phyloP scores from a whole-genome alignment of 2,329 filamentous ascomycete genomes.

The Truncatella angustata region DNA sequence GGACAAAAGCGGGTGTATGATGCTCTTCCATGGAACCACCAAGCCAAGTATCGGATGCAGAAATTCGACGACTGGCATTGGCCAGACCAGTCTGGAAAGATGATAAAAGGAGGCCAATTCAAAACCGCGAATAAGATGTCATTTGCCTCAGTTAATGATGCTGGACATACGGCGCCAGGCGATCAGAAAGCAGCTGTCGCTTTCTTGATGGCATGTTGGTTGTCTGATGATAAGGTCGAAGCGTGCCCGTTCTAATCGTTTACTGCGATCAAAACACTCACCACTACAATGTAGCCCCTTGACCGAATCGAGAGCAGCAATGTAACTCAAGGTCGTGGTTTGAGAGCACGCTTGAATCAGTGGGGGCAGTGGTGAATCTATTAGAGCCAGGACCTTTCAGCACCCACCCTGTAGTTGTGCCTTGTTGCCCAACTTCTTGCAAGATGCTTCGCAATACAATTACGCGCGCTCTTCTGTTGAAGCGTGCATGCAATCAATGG shows the following conservation, averaged over 20 bases:
- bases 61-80: constrained; percentile 11
- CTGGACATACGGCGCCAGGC: constrained; percentile 10
- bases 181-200: constrained; percentile 12
- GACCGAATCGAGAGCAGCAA: no score
- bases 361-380: no score
- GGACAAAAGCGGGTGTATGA: constrained; percentile 14
- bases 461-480: no score
- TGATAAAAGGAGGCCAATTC: constrained; percentile 10
- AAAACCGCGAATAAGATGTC: constrained; percentile 11
- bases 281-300: no score
- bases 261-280: no score
- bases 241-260: constrained; percentile 4
- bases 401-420: no score
- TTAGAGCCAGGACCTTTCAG: no score
- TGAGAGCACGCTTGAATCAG: no score
- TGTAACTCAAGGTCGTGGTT: no score
- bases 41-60: constrained; percentile 11
- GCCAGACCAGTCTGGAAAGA: background rate
- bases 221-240: background rate
- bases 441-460: no score
- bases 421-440: no score
- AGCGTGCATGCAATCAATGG: no score
- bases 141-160: constrained; percentile 8
- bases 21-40: constrained; percentile 8
- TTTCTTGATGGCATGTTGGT: constrained; percentile 12